Base-by-base conservation (phyloP, 2,329 filamentous ascomycete genomes). In the Arthrobotrys pseudoclavata region DNA sequence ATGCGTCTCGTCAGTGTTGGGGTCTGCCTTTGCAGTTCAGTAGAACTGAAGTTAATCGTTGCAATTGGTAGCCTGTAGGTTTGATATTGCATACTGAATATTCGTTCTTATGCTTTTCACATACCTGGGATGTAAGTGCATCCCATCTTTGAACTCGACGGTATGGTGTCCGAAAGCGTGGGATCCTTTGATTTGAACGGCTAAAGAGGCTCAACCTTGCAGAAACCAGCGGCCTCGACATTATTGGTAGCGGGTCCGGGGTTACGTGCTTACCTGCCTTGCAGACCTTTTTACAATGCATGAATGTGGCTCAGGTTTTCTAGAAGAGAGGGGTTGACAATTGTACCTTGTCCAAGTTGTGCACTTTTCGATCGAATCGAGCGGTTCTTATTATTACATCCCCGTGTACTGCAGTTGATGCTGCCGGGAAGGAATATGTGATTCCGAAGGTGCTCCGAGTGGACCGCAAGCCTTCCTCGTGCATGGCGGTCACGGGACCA, bases 291-390 rank as follows among this genome's bases (percentile, higher is more conserved):
- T 37, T 57, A 57, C 29, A 57, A 57, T 57, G 52, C 52, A 57
- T 6, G 52, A 34, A 57, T 57, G 52, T 57, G 52, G 52, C 52
- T 37, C 52, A 37, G 52, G 29, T 34, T 57, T 57, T 57, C 52
- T 57, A 57, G 29, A 57, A 37, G n/a, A 37, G n/a, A 12, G 24
- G 3, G 52, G n/a, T 37, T n/a, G 31, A 53, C 7, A 53, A 31
- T 7, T 18, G n/a, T 18, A 53, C 50, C 50, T 15, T 53, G 52
- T 37, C 18, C 26, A 37, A 37, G 7, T 22, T 13, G 20, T 55
- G 29, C 29, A 55, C 29, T 37, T 55, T 34, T 20, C 29, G 13
- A 4, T 37, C 9, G 2, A 13, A 18, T 53, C 22, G 52, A 57
- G 52, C 52, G 52, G 52, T 22, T 57, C 29, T 29, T 29, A n/a